These are phyloP conservation scores for Mycena amicta DNA, from an alignment of 768 basidiomycete species.

Conservation along the genomic window DNA sequence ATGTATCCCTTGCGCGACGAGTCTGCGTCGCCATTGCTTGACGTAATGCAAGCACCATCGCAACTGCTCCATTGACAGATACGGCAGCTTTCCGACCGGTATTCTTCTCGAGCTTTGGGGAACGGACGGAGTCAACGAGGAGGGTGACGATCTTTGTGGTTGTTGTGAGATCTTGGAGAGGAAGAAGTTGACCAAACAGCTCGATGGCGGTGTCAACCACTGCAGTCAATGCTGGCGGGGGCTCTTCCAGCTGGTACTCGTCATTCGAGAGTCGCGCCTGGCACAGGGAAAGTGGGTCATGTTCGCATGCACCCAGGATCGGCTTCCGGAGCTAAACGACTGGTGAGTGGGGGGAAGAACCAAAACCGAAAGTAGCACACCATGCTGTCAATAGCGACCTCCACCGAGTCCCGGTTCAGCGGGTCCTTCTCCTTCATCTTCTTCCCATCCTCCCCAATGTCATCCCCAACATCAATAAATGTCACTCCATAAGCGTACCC, in stretches of 20 bases:
- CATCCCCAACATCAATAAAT: slow-evolving; percentile 56
- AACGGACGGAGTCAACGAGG: slow-evolving; percentile 66
- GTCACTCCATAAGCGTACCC: slow-evolving; percentile 93
- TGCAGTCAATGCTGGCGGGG: slow-evolving; percentile 76
- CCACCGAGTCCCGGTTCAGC: slow-evolving; percentile 78
- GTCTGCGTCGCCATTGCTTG: slow-evolving; percentile 52
- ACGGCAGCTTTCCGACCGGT: slow-evolving; percentile 85
- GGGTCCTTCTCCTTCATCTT: slow-evolving; percentile 47
- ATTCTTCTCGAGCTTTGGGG: slow-evolving; percentile 84
- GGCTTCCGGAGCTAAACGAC: slow-evolving; percentile 66
- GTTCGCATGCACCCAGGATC: slow-evolving; percentile 81
- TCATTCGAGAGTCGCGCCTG: slow-evolving; percentile 46
- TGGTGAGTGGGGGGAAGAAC: slow-evolving; percentile 1
- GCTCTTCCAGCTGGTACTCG: slow-evolving; percentile 54
- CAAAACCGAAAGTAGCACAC: slow-evolving; percentile 51
- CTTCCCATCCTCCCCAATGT: slow-evolving; percentile 37
- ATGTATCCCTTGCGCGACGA: slow-evolving; percentile 64
- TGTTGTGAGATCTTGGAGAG: slow-evolving; percentile 69
- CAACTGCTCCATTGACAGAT: slow-evolving; percentile 75
- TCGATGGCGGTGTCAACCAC: slow-evolving; percentile 90
- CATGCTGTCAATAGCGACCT: slow-evolving; percentile 75
- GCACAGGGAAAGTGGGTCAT: slow-evolving; percentile 79
- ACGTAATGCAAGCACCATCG: slow-evolving; percentile 70
- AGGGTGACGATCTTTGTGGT: slow-evolving; percentile 57
- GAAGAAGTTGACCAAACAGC: slow-evolving; percentile 78